phyloP scores from a whole-genome alignment of 2,329 filamentous ascomycete species.

The Xylariomycetidae sp. region DNA sequence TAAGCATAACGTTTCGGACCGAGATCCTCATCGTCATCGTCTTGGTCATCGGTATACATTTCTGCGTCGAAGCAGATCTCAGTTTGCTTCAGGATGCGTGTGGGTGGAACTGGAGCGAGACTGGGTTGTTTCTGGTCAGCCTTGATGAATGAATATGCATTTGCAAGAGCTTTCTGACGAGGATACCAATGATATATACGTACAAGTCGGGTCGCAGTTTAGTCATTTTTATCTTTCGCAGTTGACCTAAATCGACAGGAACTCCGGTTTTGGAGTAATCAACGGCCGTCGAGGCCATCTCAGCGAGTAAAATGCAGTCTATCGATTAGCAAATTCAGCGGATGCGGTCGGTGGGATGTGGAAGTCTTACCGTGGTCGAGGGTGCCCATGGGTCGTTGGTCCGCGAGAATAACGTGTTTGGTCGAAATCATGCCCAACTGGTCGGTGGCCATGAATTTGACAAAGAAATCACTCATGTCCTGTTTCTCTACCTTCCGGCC shows the following conservation, averaged over 20 bases:
- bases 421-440: not conserved
- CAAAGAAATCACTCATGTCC: conserved; percentile 57
- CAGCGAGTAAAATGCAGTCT: not conserved
- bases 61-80: not conserved
- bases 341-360: too few relatives aligned
- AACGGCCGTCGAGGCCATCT: not conserved
- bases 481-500: conserved; percentile 48
- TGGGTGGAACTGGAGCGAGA: not conserved
- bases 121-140: not conserved
- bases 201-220: conserved; percentile 47
- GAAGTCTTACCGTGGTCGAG: too few relatives aligned
- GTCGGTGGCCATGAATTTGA: not conserved
- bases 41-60: not conserved
- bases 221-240: conserved; percentile 38
- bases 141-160: conserved; percentile 17
- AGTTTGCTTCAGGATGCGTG: not conserved
- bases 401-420: too few relatives aligned
- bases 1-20: not conserved
- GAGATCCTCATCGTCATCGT: not conserved
- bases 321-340: too few relatives aligned
- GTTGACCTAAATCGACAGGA: conserved; percentile 40
- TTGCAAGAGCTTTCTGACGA: too few relatives aligned
- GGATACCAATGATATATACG: too few relatives aligned
- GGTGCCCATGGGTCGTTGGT: too few relatives aligned
- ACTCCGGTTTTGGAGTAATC: not conserved